Conservation (phyloP, 345 rosid species). For the Passiflora organensis region DNA sequence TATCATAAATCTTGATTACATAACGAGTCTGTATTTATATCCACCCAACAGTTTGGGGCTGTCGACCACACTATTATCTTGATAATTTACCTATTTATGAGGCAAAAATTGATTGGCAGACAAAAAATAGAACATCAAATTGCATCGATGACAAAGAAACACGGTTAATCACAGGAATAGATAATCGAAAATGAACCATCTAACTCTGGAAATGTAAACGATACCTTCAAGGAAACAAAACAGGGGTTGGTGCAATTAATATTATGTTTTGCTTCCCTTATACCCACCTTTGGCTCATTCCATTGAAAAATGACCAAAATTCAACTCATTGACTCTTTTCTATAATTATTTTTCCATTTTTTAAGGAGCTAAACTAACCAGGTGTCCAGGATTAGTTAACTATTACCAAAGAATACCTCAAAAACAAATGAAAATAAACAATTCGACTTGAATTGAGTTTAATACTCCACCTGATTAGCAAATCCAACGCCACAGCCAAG, state of each 20-base stretch:
- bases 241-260: background rate
- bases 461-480: conserved; percentile 51
- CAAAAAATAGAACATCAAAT: too few species aligned
- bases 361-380: background rate
- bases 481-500: conserved; percentile 96
- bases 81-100: too few species aligned
- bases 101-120: background rate
- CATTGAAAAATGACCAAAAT: background rate
- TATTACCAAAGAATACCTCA: too few species aligned
- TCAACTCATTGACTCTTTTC: background rate
- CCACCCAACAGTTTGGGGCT: background rate
- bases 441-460: too few species aligned
- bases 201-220: conserved; percentile 1
- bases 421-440: too few species aligned
- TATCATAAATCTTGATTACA: too few species aligned
- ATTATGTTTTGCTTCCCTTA: background rate
- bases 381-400: background rate
- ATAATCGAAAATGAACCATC: background rate
- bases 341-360: background rate
- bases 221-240: background rate
- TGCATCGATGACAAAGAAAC: background rate
- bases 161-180: background rate
- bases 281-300: background rate
- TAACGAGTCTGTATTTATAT: background rate
- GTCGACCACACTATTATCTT: too few species aligned